Conservation (phyloP, 2,329 filamentous ascomycete species). For the Fusarium albosuccineum region DNA sequence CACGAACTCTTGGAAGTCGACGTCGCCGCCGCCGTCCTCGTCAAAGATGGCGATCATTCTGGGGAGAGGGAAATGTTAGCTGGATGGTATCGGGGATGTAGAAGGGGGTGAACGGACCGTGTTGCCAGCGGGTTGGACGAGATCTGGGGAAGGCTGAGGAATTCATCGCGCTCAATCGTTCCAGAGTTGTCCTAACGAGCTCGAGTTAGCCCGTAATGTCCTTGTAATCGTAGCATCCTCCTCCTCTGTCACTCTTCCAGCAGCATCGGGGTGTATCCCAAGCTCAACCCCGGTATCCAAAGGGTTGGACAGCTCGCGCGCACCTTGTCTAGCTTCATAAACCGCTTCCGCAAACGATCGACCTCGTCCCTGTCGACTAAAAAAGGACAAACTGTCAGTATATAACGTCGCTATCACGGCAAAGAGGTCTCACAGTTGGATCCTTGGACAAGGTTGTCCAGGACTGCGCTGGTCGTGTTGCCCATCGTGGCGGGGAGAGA, state of each 20-base stretch:
- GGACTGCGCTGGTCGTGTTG: slow-evolving; percentile 78
- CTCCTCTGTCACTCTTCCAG: slow-evolving; percentile 1
- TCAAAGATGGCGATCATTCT: slow-evolving; percentile 99
- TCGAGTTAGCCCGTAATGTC: slow-evolving; percentile 13
- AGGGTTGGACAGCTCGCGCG: slow-evolving; percentile 44
- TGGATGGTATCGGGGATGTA: neutral
- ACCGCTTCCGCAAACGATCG: slow-evolving; percentile 93
- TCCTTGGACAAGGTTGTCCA: slow-evolving; percentile 96
- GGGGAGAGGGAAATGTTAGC: slow-evolving; percentile 29
- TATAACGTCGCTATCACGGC: slow-evolving; percentile 3
- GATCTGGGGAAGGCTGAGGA: slow-evolving; percentile 96
- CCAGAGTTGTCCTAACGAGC: slow-evolving; percentile 87
- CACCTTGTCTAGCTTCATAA: slow-evolving; percentile 99
- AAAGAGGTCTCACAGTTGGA: slow-evolving; percentile 81
- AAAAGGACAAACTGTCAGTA: slow-evolving; percentile 27
- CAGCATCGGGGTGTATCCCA: neutral
- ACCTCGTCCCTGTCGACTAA: slow-evolving; percentile 98
- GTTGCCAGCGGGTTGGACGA: slow-evolving; percentile 97
- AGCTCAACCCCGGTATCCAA: neutral
- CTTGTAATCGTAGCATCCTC: neutral
- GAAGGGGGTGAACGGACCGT: slow-evolving; percentile 67
- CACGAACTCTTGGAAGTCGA: slow-evolving; percentile 99
- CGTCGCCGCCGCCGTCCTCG: slow-evolving; percentile 96
- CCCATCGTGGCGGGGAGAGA: slow-evolving; percentile 65
- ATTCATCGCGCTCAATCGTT: slow-evolving; percentile 98